Base-by-base conservation (phyloP, 202 grass and related monocot genomes). In the Saccharum hybrid region DNA sequence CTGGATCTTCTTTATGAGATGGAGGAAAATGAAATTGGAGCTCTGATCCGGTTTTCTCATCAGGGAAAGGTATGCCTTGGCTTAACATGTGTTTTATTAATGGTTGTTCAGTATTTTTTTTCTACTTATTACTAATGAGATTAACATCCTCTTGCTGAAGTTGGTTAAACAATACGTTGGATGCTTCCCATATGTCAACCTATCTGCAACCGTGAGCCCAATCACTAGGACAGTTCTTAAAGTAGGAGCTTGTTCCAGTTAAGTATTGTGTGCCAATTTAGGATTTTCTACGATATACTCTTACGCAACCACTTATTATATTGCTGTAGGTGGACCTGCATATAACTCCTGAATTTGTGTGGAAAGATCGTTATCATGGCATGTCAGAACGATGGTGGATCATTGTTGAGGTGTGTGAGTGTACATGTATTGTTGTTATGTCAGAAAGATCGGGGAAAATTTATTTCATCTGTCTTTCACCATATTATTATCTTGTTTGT, bases 181-280 rank as follows among this genome's bases (percentile, higher is more conserved):
- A 70, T 93, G 91, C 85, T 93, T 98, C 54, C 92, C 96, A 63
- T 82, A 84, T 80, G 90, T 95, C 81, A 91, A 82, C 75, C 82
- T 98, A 69, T 93, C 93, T 88, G 89, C 92, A 76, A 86, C 77
- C 28, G 83, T 98, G 76, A 95, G 96, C 75, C 96, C 96, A 86
- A 95, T 98, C 75, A 98, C 96, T 78, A 91, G 96, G 76, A 98
- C 96, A 40, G 96, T 98, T 89, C 93, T 98, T 67, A 98, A 91
- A 92, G 96, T 93, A 93, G 84, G 79, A 61, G 37, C 31, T 62
- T 21, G 31, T 61, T 28, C 40, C 13, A 68, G 71, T 74, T 82
- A 51, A 61, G 60, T 68, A 63, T 66, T 52, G 41, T 63, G 6
- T 33, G 16, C 48, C 3, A 48, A 49, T 54, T 82, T 71, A 56